Percentiles rank a stretch among this genome's conserved stretches.
phyloP scores from a whole-genome alignment of 331 rosid genomes.

The Rosa hybrid region DNA sequence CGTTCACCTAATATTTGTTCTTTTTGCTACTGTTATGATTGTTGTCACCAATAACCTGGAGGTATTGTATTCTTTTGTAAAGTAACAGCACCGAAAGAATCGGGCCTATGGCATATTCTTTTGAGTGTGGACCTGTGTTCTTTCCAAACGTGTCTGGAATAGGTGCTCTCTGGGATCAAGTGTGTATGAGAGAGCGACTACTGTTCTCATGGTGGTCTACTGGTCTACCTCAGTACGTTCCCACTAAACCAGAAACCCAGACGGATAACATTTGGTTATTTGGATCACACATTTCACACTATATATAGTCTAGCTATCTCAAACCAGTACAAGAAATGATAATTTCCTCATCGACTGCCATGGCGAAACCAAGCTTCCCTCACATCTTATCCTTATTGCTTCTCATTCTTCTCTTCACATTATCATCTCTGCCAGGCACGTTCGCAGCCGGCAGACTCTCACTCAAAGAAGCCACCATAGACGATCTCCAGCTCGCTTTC shows the following conservation, averaged over 20 bases:
- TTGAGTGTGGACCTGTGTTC: no score
- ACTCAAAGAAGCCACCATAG: slow-evolving; percentile 43
- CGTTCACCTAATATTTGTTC: no score
- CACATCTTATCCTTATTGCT: neutral
- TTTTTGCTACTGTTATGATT: no score
- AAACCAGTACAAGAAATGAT: neutral
- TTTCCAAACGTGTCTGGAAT: no score
- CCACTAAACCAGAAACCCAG: neutral
- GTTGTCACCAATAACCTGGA: no score
- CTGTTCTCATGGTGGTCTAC: neutral
- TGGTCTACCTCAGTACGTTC: neutral
- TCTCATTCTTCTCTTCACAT: neutral
- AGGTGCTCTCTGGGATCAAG: neutral
- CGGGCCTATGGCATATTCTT: no score
- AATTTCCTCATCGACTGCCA: neutral
- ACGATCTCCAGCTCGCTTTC: slow-evolving; percentile 35
- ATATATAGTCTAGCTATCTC: neutral
- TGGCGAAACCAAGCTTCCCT: neutral
- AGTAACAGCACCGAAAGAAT: no score
- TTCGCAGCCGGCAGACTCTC: neutral
- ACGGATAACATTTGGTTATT: neutral
- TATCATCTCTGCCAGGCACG: neutral
- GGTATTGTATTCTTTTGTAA: no score
- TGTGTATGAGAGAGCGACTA: neutral
- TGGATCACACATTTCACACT: neutral